Percentiles rank a stretch among this genome's conserved stretches.
Conservation (phyloP, 2,329 filamentous ascomycete species). For the Cytospora chrysosperma region DNA sequence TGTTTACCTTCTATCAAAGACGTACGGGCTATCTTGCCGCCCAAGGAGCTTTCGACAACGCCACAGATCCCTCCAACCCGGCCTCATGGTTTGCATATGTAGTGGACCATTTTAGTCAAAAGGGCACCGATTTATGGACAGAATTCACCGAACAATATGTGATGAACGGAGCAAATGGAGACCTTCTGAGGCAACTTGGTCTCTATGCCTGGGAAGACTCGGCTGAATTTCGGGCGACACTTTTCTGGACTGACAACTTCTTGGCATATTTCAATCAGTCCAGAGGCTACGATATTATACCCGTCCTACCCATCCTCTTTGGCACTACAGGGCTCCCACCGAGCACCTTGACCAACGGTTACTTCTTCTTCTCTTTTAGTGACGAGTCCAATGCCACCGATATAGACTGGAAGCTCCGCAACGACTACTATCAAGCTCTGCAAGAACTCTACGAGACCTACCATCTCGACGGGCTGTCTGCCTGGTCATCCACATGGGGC, state of each 20-base stretch:
- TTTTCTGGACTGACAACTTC: conserved; percentile 18
- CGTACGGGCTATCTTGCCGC: conserved; percentile 15
- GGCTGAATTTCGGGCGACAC: conserved; percentile 12
- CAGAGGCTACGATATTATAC: conserved; percentile 8
- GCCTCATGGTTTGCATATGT: conserved; percentile 16
- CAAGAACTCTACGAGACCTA: conserved; percentile 16
- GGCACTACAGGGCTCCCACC: conserved; percentile 11
- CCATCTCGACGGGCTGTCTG: conserved; percentile 8
- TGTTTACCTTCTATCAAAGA: conserved; percentile 9
- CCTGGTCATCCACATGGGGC: conserved; percentile 7
- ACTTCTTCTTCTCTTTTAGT: conserved; percentile 10
- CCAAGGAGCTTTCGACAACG: conserved; percentile 15
- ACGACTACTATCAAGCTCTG: conserved; percentile 16
- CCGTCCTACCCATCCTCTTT: conserved; percentile 13
- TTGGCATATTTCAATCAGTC: conserved; percentile 9
- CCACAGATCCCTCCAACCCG: conserved; percentile 12
- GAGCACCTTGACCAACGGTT: conserved; percentile 5
- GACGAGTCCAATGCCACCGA: background rate
- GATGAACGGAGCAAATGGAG: conserved; percentile 17
- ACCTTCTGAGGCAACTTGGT: conserved; percentile 6
- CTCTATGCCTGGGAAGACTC: conserved; percentile 18
- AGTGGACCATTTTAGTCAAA: conserved; percentile 16
- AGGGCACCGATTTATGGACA: conserved; percentile 11
- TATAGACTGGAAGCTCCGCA: conserved; percentile 15
- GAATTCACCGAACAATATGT: conserved; percentile 11